Evolutionary conservation across 306 rosid genomes (phyloP).

Genomic region (Vicia villosa): DNA sequence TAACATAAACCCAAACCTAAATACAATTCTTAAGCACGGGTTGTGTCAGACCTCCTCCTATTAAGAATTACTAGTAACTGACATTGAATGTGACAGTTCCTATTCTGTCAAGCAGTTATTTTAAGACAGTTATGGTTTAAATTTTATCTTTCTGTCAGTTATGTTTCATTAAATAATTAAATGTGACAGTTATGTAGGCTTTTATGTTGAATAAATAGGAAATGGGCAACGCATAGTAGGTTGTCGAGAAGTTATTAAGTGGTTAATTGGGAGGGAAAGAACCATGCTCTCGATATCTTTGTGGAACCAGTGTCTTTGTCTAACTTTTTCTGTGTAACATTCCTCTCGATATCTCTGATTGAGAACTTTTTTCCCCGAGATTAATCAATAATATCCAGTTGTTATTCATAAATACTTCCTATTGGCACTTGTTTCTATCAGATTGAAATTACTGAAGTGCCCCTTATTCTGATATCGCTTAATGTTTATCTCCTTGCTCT

Average conservation of each 20-base stretch:
- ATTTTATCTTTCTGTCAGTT: not conserved
- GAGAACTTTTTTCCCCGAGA: not conserved
- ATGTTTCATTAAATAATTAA: not conserved
- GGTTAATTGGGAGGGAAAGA: not conserved
- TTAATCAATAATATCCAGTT: not conserved
- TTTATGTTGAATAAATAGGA: not conserved
- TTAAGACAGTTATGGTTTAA: no score
- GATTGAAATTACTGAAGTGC: not conserved
- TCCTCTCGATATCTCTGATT: not conserved
- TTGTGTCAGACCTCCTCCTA: no score
- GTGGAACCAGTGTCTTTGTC: not conserved
- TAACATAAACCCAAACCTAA: not conserved
- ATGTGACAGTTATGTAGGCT: not conserved
- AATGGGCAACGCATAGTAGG: not conserved
- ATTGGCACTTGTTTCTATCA: not conserved
- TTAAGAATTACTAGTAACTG: no score
- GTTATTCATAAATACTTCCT: not conserved
- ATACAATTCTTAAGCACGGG: conserved; percentile 10
- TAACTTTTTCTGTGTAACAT: not conserved
- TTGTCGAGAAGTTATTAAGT: not conserved
- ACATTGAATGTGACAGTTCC: no score
- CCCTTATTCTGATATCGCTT: not conserved
- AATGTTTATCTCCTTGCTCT: conserved; percentile 16
- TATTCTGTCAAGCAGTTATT: no score
- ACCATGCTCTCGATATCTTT: not conserved